Base-by-base conservation (phyloP, 352 stramenopile species). In the Thraustochytrium striatum region DNA sequence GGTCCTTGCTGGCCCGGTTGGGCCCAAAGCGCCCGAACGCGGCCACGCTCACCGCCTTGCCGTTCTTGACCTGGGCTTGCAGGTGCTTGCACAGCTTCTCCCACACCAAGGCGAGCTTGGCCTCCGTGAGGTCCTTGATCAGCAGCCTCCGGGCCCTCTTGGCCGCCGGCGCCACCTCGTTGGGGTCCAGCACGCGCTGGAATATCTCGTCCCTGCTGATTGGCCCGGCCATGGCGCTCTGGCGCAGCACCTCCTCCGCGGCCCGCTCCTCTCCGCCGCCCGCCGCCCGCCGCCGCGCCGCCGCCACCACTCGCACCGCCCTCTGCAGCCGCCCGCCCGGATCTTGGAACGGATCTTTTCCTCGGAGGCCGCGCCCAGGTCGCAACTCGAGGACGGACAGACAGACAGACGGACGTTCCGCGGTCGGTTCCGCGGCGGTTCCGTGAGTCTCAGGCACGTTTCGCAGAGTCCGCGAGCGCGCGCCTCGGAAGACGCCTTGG, bases 81-180 rank as follows among this genome's bases (percentile, higher is more conserved):
- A 75, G 13, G 39, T 5, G 41, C 9, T 16, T 30, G 13, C 35
- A 30, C 16, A 75, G 28, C n/a, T 28, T 16, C 25, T 58, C 28
- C 65, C 65, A 75, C 3, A 75, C 65, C 3, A 75, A 41, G 28
- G 65, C 65, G 35, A 75, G 65, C 50, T 75, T 75, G 25, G 30
- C 65, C 5, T n/a, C 41, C 2, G 44, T 75, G 0, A 75, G 19
- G 25, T 36, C 65, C 28, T 75, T 36, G 0, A 75, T 30, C 65
- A 75, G 41, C 19, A 75, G 32, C 50, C 30, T 28, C 35, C 35
- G 25, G 19, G 65, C 65, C 3, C 38, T 16, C 7, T 41, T 30
- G 13, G 52, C 65, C 52, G 65, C 35, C 8, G 65, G 30, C 19
- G 32, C 28, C 16, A 36, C 65, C 19, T 50, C 19, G 59, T 3